phyloP scores from a whole-genome alignment of 441 rosid species.

The Populus hybrid region DNA sequence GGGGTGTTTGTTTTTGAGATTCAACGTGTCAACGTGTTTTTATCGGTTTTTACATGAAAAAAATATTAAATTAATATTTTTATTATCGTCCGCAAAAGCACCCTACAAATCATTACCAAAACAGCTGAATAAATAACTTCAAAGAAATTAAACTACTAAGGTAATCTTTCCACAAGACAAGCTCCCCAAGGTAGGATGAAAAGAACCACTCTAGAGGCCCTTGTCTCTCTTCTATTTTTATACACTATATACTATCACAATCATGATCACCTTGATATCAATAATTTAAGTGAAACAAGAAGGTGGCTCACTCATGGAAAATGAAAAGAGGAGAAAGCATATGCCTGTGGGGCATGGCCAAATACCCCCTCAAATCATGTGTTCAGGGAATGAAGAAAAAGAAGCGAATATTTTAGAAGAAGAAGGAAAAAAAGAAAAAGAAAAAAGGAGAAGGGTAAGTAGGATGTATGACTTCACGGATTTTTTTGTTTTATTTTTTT shows the following conservation, averaged over 20 bases:
- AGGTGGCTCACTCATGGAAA: neutral
- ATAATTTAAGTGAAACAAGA: neutral
- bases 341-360: neutral
- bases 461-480: neutral
- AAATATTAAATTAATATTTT: too few species aligned
- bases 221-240: neutral
- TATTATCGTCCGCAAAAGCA: too few species aligned
- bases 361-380: neutral
- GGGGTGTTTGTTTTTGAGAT: too few species aligned
- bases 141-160: too few species aligned
- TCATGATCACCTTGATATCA: neutral
- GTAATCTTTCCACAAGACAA: neutral
- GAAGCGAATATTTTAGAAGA: neutral
- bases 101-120: too few species aligned
- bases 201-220: neutral
- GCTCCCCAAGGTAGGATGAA: neutral
- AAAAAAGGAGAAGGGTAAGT: too few species aligned
- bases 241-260: neutral
- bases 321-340: neutral
- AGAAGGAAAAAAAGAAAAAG: too few species aligned
- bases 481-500: too few species aligned
- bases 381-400: neutral
- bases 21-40: too few species aligned
- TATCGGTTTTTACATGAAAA: too few species aligned
- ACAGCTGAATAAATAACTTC: too few species aligned